Conservation (phyloP, 2,329 filamentous ascomycete genomes). For the Pseudocercospora crystallina region DNA sequence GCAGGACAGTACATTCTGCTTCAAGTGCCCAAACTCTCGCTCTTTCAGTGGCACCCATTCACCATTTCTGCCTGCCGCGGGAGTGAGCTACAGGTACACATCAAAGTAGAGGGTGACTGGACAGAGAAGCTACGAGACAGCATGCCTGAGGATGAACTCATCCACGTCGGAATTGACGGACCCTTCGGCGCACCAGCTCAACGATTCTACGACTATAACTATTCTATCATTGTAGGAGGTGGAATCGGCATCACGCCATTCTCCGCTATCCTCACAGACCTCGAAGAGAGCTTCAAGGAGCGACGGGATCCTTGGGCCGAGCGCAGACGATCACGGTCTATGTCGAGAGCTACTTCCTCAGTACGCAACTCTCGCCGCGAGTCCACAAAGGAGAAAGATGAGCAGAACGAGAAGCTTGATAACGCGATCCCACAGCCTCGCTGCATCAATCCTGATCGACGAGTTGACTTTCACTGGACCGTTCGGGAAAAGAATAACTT, state of each 20-base stretch:
- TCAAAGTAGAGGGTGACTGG: slow-evolving; percentile 61
- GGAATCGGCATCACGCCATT: slow-evolving; percentile 61
- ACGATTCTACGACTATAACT: slow-evolving; percentile 59
- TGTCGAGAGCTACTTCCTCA: neutral
- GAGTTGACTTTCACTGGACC: slow-evolving; percentile 61
- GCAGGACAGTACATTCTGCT: slow-evolving; percentile 61
- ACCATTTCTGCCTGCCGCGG: slow-evolving; percentile 58
- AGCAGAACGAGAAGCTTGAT: neutral
- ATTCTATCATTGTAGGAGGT: slow-evolving; percentile 56
- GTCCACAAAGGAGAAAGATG: neutral
- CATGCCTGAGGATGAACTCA: slow-evolving; percentile 38
- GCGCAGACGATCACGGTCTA: slow-evolving; percentile 3
- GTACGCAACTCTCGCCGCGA: slow-evolving; percentile 1
- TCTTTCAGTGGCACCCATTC: slow-evolving; percentile 62
- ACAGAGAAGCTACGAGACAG: slow-evolving; percentile 49
- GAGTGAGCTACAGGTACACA: slow-evolving; percentile 55
- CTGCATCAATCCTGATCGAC: slow-evolving; percentile 11
- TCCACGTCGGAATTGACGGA: slow-evolving; percentile 57
- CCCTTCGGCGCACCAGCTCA: slow-evolving; percentile 60
- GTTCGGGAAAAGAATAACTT: slow-evolving; percentile 58
- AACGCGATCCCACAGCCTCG: slow-evolving; percentile 1
- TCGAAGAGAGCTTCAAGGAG: slow-evolving; percentile 43
- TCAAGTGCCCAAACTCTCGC: slow-evolving; percentile 54
- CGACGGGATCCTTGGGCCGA: slow-evolving; percentile 25
- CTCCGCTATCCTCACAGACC: slow-evolving; percentile 56